Evolutionary conservation across 1,284 basidiomycete species (phyloP).

Genomic region (Wolfiporia cocos): DNA sequence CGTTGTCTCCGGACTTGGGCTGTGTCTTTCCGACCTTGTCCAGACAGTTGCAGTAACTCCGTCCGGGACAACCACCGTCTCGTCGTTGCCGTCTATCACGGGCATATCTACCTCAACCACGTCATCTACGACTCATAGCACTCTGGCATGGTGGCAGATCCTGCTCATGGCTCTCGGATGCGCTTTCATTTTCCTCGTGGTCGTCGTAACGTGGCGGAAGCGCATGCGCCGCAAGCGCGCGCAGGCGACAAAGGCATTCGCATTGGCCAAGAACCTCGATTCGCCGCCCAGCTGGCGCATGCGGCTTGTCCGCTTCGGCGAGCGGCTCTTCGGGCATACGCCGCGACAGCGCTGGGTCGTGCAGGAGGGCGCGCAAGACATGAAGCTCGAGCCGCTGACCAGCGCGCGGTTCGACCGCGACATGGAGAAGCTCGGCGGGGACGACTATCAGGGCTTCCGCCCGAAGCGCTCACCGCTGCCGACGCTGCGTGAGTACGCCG

Average conservation of each 20-base stretch:
- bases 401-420: conserved; percentile 42
- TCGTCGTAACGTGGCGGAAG: conserved; percentile 64
- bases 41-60: conserved; percentile 38
- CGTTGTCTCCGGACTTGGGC: conserved; percentile 63
- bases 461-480: conserved; percentile 32
- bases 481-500: conserved; percentile 22
- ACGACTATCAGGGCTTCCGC: conserved; percentile 36
- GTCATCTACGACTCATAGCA: conserved; percentile 22
- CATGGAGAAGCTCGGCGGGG: conserved; percentile 44
- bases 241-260: conserved; percentile 60
- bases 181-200: conserved; percentile 64
- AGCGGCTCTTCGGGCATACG: conserved; percentile 48
- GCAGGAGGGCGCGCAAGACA: conserved; percentile 30
- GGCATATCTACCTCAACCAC: conserved; percentile 43
- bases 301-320: conserved; percentile 49
- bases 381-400: conserved; percentile 36
- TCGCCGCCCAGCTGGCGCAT: conserved; percentile 43
- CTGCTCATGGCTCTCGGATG: conserved; percentile 76
- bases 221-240: conserved; percentile 60
- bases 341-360: conserved; percentile 23
- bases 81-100: conserved; percentile 50
- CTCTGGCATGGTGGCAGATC: conserved; percentile 74
- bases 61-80: conserved; percentile 36
- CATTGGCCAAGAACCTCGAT: conserved; percentile 48
- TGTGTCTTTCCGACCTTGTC: conserved; percentile 73